Percentiles rank a stretch among this genome's conserved stretches.
Evolutionary conservation across 2,329 filamentous ascomycete species (phyloP).

Genomic region (Coniochaeta sp.): DNA sequence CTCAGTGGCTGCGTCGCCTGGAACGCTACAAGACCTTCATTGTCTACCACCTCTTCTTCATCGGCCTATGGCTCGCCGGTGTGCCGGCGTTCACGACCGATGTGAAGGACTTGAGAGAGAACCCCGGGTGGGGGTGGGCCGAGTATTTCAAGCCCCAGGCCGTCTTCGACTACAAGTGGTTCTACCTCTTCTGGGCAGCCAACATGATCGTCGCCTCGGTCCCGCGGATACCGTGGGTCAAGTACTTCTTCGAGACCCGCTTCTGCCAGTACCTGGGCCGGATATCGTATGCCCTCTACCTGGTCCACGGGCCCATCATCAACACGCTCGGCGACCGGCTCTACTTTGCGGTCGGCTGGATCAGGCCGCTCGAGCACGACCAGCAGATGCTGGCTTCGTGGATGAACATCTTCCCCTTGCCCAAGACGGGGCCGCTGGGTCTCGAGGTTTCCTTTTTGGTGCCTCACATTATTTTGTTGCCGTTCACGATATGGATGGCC

Average conservation of each 20-base stretch:
- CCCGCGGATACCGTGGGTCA: constrained; percentile 51
- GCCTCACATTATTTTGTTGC: constrained; percentile 53
- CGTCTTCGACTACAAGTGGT: constrained; percentile 61
- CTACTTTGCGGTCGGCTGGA: constrained; percentile 54
- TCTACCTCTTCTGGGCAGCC: constrained; percentile 57
- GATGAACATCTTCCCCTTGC: constrained; percentile 47
- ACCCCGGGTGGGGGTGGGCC: constrained; percentile 53
- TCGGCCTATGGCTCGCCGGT: constrained; percentile 52
- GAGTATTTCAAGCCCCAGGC: constrained; percentile 58
- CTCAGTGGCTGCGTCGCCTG: constrained; percentile 36
- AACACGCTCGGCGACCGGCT: constrained; percentile 54
- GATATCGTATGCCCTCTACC: constrained; percentile 55
- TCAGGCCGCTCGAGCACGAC: constrained; percentile 25
- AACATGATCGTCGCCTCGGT: constrained; percentile 47
- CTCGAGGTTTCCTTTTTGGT: constrained; percentile 53
- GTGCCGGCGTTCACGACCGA: constrained; percentile 45
- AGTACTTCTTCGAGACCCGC: constrained; percentile 48
- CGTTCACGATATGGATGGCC: constrained; percentile 50
- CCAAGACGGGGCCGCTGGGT: constrained; percentile 49
- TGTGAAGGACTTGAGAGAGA: constrained; percentile 40
- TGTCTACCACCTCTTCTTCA: constrained; percentile 42
- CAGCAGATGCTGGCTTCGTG: constrained; percentile 45
- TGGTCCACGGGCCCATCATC: constrained; percentile 57
- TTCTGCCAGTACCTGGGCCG: constrained; percentile 56
- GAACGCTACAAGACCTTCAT: constrained; percentile 42